These are phyloP conservation scores for Fagus crenata DNA, from an alignment of 306 rosid genomes.

Conservation along the genomic window DNA sequence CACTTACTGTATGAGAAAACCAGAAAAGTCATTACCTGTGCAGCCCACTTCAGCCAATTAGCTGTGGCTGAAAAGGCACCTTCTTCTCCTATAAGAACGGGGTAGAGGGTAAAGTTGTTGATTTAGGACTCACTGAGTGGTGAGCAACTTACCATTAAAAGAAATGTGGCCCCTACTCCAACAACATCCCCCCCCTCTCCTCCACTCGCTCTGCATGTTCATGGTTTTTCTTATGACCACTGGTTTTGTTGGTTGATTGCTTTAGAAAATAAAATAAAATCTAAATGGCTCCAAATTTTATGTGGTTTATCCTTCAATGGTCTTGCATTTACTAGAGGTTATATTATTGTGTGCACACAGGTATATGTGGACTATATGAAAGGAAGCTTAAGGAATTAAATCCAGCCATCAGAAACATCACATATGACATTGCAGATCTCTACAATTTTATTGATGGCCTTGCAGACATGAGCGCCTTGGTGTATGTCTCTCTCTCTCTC, in stretches of 20 bases:
- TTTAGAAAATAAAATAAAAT: neutral
- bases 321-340: conserved; percentile 22
- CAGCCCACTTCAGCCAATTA: too few species aligned
- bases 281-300: conserved; percentile 1
- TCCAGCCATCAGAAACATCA: conserved; percentile 78
- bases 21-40: neutral
- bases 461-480: conserved; percentile 94
- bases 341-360: conserved; percentile 45
- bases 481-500: conserved; percentile 58
- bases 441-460: conserved; percentile 96
- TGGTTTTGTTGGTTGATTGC: neutral
- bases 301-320: neutral
- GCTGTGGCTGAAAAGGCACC: too few species aligned
- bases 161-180: neutral
- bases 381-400: conserved; percentile 95
- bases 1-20: neutral
- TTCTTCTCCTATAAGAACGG: too few species aligned
- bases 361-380: conserved; percentile 89
- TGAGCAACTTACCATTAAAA: too few species aligned
- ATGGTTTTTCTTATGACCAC: neutral
- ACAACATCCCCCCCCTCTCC: neutral
- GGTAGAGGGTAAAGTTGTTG: too few species aligned
- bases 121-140: too few species aligned
- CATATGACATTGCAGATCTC: conserved; percentile 88
- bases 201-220: neutral